Conservation (phyloP, 768 basidiomycete genomes). For the Ephemerocybe angulata region DNA sequence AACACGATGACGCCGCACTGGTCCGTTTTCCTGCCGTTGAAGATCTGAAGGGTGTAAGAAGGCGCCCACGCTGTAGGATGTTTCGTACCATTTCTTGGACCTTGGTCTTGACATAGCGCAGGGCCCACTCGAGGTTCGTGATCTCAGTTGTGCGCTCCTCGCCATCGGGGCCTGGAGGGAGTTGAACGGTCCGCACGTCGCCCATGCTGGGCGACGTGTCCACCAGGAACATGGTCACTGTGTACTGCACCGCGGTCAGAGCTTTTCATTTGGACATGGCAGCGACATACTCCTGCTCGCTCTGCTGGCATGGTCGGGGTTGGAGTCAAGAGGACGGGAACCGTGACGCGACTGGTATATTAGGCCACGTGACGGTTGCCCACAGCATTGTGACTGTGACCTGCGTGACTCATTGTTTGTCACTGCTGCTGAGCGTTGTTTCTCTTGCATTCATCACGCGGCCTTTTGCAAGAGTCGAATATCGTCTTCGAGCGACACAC, state of each 20-base stretch:
- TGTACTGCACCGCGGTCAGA: constrained; percentile 50
- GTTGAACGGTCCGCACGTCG: constrained; percentile 50
- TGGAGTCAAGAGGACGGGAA: constrained; percentile 7
- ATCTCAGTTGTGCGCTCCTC: constrained; percentile 52
- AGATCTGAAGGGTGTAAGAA: constrained; percentile 55
- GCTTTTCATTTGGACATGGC: neutral
- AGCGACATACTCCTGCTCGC: constrained; percentile 65
- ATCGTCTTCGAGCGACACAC: constrained; percentile 9
- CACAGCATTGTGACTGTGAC: neutral
- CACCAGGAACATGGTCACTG: constrained; percentile 84
- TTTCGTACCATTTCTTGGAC: constrained; percentile 80
- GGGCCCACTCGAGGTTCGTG: constrained; percentile 75
- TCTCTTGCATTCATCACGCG: constrained; percentile 32
- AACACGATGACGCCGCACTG: constrained; percentile 88
- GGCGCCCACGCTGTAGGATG: neutral
- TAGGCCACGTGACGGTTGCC: constrained; percentile 21
- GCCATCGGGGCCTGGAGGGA: constrained; percentile 50
- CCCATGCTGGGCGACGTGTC: constrained; percentile 90
- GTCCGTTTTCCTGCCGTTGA: constrained; percentile 88
- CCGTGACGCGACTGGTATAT: constrained; percentile 32
- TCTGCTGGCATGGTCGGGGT: constrained; percentile 63
- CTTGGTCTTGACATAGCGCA: constrained; percentile 87
- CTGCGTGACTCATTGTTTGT: neutral
- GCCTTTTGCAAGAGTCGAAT: constrained; percentile 19
- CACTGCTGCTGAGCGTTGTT: constrained; percentile 17